Base-by-base conservation (phyloP, 2,329 filamentous ascomycete genomes). In the Lachnellula arida region DNA sequence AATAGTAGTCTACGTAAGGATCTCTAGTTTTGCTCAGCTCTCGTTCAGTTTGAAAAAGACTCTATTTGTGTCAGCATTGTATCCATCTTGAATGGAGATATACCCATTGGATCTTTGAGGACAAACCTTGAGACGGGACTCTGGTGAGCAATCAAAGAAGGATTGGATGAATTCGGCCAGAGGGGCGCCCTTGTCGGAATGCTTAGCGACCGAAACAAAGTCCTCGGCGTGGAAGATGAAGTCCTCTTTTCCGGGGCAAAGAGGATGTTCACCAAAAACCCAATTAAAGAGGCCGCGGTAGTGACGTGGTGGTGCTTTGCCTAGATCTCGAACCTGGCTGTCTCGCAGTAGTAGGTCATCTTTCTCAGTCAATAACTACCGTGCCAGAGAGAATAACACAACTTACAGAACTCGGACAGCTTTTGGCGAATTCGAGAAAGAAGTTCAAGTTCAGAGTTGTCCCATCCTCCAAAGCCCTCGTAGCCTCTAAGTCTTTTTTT, bases 21-120 rank as follows among this genome's bases (percentile, higher is more conserved):
- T 61, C 56, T 14, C 51, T 37, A 5, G 53, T 59, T 34, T 59
- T 57, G 12, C 42, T n/a, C 4, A 25, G 28, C 12, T 58, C 56
- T 9, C 23, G 51, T 7, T 51, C 37, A n/a, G 56, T 52, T 28
- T 58, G 32, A 6, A 63, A 42, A 15, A 58, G 23, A 14, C n/a
- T 43, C 58, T 60, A 15, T 42, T 43, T 9, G 32, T 19, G 19
- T 55, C 34, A 52, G 47, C 12, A 49, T 37, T 23, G 11, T 35
- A 11, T 49, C 17, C 11, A 19, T 49, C 19, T 34, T 32, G 37
- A 23, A 14, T 28, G 22, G 11, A 25, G 17, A 34, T 11, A 6
- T 37, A 8, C 2, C 46, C 34, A n/a, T 5, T 49, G n/a, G 12
- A 23, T 23, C 22, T 23, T 23, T 17, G 40, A n/a, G 14, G 14